Conservation (phyloP, 306 rosid genomes). For the Cyclanthera cordifolia region DNA sequence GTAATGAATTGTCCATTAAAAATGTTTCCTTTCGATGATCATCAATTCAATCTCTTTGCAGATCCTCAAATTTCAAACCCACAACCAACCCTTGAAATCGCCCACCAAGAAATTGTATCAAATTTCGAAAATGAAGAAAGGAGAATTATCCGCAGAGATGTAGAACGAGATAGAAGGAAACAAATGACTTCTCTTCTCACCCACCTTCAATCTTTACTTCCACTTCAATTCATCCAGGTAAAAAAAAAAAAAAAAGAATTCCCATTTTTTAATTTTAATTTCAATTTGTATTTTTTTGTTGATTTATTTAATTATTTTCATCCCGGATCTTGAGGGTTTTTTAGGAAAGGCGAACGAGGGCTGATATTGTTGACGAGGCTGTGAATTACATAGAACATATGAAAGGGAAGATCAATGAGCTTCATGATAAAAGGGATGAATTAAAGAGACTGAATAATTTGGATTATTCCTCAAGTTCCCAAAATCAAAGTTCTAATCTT, state of each 20-base stretch:
- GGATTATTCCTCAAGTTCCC: background rate
- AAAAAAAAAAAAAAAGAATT: background rate
- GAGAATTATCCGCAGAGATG: constrained; percentile 29
- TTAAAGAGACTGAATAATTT: constrained; percentile 21
- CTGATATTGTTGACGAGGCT: constrained; percentile 53
- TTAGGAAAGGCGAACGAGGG: constrained; percentile 67
- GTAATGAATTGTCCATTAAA: no score
- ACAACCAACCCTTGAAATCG: background rate
- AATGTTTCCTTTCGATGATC: no score
- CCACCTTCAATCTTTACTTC: constrained; percentile 33
- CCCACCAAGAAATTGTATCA: background rate
- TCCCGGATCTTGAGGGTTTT: background rate
- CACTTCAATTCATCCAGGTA: constrained; percentile 20
- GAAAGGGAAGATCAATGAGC: constrained; percentile 30
- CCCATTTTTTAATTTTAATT: background rate
- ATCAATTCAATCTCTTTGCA: no score
- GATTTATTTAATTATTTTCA: background rate
- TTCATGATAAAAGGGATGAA: constrained; percentile 31
- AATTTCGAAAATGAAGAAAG: constrained; percentile 12
- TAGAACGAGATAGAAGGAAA: constrained; percentile 37
- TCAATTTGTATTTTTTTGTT: background rate
- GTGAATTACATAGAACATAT: constrained; percentile 42
- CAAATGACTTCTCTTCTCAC: constrained; percentile 15
- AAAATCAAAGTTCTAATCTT: background rate
- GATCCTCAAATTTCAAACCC: no score